These are phyloP conservation scores for Gossypium schwendimanii DNA, from an alignment of 441 rosid species.

Conservation along the genomic window DNA sequence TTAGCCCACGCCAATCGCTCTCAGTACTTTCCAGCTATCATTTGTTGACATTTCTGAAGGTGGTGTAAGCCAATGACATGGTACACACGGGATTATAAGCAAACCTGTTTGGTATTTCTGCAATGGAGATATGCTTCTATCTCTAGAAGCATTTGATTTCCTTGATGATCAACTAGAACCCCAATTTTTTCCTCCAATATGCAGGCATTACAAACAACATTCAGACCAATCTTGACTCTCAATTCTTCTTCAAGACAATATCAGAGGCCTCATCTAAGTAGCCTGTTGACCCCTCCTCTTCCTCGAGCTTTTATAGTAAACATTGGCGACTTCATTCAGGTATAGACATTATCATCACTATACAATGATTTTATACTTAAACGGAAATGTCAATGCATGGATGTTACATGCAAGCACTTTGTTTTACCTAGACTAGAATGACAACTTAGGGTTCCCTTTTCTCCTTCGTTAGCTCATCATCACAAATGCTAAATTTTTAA, in stretches of 20 bases:
- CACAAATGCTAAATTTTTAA: too few species aligned
- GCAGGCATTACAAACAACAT: constrained; percentile 17
- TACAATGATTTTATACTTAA: background rate
- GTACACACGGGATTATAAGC: too few species aligned
- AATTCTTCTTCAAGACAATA: constrained; percentile 38
- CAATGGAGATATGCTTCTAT: too few species aligned
- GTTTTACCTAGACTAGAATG: constrained; percentile 6
- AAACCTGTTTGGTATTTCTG: too few species aligned
- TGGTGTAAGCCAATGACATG: too few species aligned
- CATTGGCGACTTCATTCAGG: too few species aligned
- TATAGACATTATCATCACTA: background rate
- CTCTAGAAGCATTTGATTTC: too few species aligned
- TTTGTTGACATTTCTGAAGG: too few species aligned
- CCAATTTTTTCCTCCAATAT: background rate
- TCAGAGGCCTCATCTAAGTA: constrained; percentile 35
- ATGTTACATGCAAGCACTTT: background rate
- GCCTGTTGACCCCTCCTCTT: constrained; percentile 32
- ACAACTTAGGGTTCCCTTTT: background rate
- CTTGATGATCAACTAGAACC: too few species aligned
- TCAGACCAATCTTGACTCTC: constrained; percentile 42
- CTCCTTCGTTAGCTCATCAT: background rate
- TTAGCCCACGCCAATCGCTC: too few species aligned
- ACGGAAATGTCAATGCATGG: background rate
- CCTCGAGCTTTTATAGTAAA: constrained; percentile 22
- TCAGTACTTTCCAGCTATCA: too few species aligned